Evolutionary conservation across 805 yeast genomes (phyloP), one percentile per base, ranked within the genome.

Genomic region (Pichia exigua): DNA sequence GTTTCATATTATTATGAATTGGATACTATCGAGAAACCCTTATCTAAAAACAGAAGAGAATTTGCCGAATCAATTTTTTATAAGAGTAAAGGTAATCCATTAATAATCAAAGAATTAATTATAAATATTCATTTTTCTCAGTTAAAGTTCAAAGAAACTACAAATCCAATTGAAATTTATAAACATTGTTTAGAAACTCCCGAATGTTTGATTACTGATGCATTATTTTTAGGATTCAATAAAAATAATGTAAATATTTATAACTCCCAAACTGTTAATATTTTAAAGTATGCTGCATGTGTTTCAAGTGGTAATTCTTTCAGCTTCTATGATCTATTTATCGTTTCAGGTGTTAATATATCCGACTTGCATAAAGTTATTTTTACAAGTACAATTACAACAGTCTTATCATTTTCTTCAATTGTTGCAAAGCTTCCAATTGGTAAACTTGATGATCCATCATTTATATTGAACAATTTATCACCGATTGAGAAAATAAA

Each of bases 351-450:
- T 2, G 54, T 58, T 38, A 57, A 76, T 1, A 52, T 74, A 15
- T 49, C 59, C 7, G 66, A 65, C n/a, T 66, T 71, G 2, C 62
- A 66, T 28, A 57, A 58, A 22, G 60, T 71, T 15, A 48, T 76
- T 6, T 67, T 65, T 26, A 59, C 65, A 40, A 70, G 73, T 18
- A 57, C 70, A 13, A 67, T 69, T 27, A 46, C 62, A 13, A 60
- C 63, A 17, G 42, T 76, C 3, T 58, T 78, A 7, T 54, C 57
- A 2, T 77, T 80, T 0, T 59, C 68, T 15, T 69, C 73, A 26
- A 62, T 73, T 2, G 71, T 70, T 54, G 75, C 75, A 58, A 78
- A 77, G 55, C 61, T 75, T 22, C 81, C 82, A 10, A 73, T 75
- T 51, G 73, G 72, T 17, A 60, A 65, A 10, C 66, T 71, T 1